phyloP scores from a whole-genome alignment of 2,329 filamentous ascomycete species.

The Hypoxylon sp. region DNA sequence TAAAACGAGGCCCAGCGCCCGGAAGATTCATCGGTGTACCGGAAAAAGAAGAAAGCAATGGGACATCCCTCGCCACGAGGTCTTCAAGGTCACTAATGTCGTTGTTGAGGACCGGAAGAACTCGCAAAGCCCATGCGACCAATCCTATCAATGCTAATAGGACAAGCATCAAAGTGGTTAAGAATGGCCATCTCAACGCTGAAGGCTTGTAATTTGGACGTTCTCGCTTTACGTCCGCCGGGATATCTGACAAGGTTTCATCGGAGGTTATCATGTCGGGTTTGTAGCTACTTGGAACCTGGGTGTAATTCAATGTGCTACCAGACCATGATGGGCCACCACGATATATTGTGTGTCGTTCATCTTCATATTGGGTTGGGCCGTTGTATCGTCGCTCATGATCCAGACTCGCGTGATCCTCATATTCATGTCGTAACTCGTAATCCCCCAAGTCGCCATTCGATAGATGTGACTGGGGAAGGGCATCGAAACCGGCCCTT shows the following conservation, averaged over 20 bases:
- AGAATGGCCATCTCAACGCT: conserved; percentile 36
- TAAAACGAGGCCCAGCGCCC: background rate
- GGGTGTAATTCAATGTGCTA: conserved; percentile 15
- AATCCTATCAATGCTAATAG: conserved; percentile 28
- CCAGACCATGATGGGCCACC: conserved; percentile 4
- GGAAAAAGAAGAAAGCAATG: background rate
- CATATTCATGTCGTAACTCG: conserved; percentile 13
- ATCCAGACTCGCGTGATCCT: background rate
- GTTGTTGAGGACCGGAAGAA: conserved; percentile 26
- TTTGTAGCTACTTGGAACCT: conserved; percentile 21
- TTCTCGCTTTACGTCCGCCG: conserved; percentile 17
- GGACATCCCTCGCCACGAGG: conserved; percentile 14
- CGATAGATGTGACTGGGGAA: conserved; percentile 17
- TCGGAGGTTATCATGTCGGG: conserved; percentile 16
- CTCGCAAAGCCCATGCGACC: conserved; percentile 31
- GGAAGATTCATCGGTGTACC: background rate
- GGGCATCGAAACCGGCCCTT: conserved; percentile 16
- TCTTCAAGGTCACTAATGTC: conserved; percentile 8
- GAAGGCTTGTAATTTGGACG: conserved; percentile 38
- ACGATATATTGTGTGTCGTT: conserved; percentile 6
- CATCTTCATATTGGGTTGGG: background rate
- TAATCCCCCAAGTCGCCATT: conserved; percentile 11
- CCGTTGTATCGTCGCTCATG: conserved; percentile 10
- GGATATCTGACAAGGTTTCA: conserved; percentile 3
- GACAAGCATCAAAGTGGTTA: conserved; percentile 22